Percentiles rank a stretch among this genome's conserved stretches.
phyloP scores from a whole-genome alignment of 371 early-diverging fungal genomes.

The Mortierella sp. region DNA sequence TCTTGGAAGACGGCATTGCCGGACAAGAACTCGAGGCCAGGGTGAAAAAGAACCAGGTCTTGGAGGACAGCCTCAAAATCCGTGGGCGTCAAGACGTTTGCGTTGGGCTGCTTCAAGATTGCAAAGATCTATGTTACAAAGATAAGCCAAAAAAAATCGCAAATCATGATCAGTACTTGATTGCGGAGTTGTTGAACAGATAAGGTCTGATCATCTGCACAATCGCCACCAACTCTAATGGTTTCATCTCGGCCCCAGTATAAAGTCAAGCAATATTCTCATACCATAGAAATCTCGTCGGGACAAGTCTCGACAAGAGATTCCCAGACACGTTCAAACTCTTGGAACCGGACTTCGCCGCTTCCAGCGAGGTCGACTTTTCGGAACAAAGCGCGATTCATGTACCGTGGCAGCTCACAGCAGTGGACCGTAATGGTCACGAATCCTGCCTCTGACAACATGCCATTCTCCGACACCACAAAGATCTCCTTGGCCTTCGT shows the following conservation, averaged over 20 bases:
- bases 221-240: neutral
- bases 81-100: constrained; percentile 52
- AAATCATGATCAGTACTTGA: neutral
- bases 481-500: constrained; percentile 46
- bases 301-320: constrained; percentile 35
- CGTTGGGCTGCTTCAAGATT: constrained; percentile 36
- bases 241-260: neutral
- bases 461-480: constrained; percentile 41
- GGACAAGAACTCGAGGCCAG: constrained; percentile 86
- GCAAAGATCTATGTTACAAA: constrained; percentile 24
- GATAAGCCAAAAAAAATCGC: neutral
- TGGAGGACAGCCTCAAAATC: constrained; percentile 59
- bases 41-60: constrained; percentile 83
- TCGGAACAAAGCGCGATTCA: constrained; percentile 75
- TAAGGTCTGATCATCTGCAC: neutral
- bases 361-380: constrained; percentile 52
- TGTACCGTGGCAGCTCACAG: constrained; percentile 70
- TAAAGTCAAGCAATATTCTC: constrained; percentile 36
- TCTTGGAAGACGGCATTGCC: constrained; percentile 85
- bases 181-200: neutral
- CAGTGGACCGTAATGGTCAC: constrained; percentile 66
- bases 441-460: constrained; percentile 64
- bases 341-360: constrained; percentile 36
- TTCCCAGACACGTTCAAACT: constrained; percentile 48
- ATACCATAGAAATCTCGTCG: constrained; percentile 50